phyloP scores from a whole-genome alignment of 129 eudicot genomes.

The Oenanthe sinensis region DNA sequence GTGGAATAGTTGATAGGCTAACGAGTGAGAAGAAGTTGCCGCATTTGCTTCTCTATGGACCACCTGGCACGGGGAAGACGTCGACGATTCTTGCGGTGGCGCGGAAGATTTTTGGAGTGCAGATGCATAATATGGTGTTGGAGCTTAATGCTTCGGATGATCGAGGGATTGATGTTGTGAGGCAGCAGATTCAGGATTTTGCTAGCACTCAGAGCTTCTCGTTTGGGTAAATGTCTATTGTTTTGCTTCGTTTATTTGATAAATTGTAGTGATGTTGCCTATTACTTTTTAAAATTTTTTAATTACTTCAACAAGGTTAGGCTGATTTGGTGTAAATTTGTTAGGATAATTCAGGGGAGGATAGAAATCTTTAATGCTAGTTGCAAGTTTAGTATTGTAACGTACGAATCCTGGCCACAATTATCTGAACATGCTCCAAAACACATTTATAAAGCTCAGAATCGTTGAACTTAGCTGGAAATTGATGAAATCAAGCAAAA shows the following conservation, averaged over 20 bases:
- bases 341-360: too few relatives aligned
- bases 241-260: not conserved
- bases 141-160: constrained; percentile 97
- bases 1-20: constrained; percentile 85
- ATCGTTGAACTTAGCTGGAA: not conserved
- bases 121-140: constrained; percentile 84
- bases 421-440: too few relatives aligned
- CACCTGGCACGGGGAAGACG: constrained; percentile 98
- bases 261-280: not conserved
- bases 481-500: too few relatives aligned
- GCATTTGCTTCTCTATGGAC: constrained; percentile 89
- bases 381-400: too few relatives aligned
- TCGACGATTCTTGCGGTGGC: constrained; percentile 92
- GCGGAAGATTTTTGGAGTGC: constrained; percentile 73
- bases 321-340: too few relatives aligned
- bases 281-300: too few relatives aligned
- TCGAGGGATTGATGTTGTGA: constrained; percentile 94
- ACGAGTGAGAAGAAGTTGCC: constrained; percentile 87
- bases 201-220: constrained; percentile 98
- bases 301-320: too few relatives aligned
- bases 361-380: too few relatives aligned
- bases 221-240: constrained; percentile 56
- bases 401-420: too few relatives aligned
- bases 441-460: not conserved
- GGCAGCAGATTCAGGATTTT: constrained; percentile 98